phyloP scores from a whole-genome alignment of 1,284 basidiomycete species.

The Waitea zeae region DNA sequence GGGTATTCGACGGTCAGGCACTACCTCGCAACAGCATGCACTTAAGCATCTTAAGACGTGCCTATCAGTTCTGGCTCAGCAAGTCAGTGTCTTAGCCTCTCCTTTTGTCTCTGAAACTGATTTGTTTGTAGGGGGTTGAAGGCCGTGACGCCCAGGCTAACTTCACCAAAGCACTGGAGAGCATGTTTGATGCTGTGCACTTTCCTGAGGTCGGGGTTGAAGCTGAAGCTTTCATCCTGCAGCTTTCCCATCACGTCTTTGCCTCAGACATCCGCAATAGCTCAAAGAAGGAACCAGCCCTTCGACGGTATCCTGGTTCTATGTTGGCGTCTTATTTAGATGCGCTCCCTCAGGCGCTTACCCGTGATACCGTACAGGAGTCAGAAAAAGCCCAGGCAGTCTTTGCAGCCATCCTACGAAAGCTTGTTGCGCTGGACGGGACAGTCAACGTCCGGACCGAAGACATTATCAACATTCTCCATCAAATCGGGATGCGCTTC shows the following conservation, averaged over 20 bases:
- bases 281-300: constrained; percentile 30
- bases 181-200: constrained; percentile 28
- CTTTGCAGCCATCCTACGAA: constrained; percentile 43
- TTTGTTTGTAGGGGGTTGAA: too few relatives aligned
- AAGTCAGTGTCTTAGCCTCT: too few relatives aligned
- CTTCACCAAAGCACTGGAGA: too few relatives aligned
- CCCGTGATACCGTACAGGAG: constrained; percentile 44
- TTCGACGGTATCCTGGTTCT: constrained; percentile 40
- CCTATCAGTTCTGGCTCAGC: too few relatives aligned
- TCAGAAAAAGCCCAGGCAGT: constrained; percentile 50
- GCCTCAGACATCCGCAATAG: constrained; percentile 42
- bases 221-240: constrained; percentile 51
- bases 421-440: constrained; percentile 42
- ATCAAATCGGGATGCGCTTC: constrained; percentile 69
- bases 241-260: constrained; percentile 56
- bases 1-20: too few relatives aligned
- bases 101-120: too few relatives aligned
- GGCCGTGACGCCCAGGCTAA: too few relatives aligned
- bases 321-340: constrained; percentile 63
- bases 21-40: too few relatives aligned
- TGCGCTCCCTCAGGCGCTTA: constrained; percentile 53
- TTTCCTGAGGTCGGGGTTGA: constrained; percentile 51
- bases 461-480: constrained; percentile 49
- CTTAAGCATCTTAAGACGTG: too few relatives aligned
- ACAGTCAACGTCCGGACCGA: constrained; percentile 24